Conservation (phyloP, 495 filamentous ascomycete species). For the Xylona heveae region DNA sequence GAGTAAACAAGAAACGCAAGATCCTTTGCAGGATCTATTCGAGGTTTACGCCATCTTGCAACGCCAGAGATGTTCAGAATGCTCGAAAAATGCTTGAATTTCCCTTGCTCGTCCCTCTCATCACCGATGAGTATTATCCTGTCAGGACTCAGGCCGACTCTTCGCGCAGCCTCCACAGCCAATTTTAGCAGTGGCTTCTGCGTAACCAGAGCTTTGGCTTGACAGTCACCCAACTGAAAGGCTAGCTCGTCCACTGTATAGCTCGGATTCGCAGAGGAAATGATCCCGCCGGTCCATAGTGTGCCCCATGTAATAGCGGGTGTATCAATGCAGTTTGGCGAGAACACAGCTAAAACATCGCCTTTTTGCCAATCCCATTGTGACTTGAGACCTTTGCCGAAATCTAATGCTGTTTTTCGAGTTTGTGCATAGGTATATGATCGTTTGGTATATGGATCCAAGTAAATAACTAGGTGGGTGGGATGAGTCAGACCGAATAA, state of each 20-base stretch:
- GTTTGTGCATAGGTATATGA: constrained; percentile 55
- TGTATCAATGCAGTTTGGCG: constrained; percentile 59
- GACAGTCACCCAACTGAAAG: constrained; percentile 67
- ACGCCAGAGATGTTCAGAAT: constrained; percentile 37
- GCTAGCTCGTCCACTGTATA: constrained; percentile 76
- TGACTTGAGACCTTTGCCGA: constrained; percentile 61
- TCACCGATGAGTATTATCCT: constrained; percentile 66
- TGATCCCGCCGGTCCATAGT: constrained; percentile 64
- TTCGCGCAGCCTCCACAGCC: constrained; percentile 42
- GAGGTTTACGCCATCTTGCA: constrained; percentile 15
- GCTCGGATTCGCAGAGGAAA: constrained; percentile 69
- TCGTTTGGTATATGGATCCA: constrained; percentile 50
- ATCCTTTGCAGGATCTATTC: constrained; percentile 32
- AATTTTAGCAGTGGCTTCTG: constrained; percentile 36
- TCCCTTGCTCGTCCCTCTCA: constrained; percentile 31
- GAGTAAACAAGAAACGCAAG: constrained; percentile 57
- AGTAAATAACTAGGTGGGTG: constrained; percentile 43
- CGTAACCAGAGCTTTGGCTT: constrained; percentile 59
- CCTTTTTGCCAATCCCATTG: constrained; percentile 62
- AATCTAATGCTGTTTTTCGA: constrained; percentile 40
- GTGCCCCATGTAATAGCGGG: constrained; percentile 52
- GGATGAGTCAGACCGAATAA: constrained; percentile 3
- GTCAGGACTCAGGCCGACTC: constrained; percentile 40
- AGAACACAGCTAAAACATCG: constrained; percentile 49
- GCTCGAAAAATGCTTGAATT: constrained; percentile 56